phyloP scores from a whole-genome alignment of 2,329 filamentous ascomycete genomes.

The Fusarium sulawesiense region DNA sequence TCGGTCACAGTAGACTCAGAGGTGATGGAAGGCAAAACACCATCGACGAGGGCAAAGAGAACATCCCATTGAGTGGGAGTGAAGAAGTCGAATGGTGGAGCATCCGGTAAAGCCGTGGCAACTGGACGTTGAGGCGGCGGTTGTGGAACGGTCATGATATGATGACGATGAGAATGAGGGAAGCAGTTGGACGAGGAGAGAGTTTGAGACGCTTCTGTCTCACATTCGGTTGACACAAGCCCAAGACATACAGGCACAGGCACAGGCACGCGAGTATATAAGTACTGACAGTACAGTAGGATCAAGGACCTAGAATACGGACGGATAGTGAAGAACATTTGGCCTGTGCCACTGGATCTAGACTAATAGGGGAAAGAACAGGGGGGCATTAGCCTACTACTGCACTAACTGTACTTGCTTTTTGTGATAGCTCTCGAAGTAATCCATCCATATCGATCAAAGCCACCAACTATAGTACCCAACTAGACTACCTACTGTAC shows the following conservation, averaged over 20 bases:
- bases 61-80: conserved; percentile 64
- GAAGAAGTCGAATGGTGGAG: conserved; percentile 54
- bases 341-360: conserved; percentile 30
- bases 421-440: not conserved
- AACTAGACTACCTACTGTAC: not conserved
- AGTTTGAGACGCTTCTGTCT: conserved; percentile 29
- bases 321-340: conserved; percentile 1
- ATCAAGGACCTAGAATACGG: not conserved
- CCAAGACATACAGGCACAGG: conserved; percentile 30
- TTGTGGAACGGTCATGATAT: conserved; percentile 36
- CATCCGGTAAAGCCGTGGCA: conserved; percentile 43
- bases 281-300: not conserved
- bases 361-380: not conserved
- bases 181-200: conserved; percentile 21
- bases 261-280: conserved; percentile 1
- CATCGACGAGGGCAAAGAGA: conserved; percentile 66
- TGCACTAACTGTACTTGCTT: not conserved
- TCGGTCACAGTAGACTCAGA: conserved; percentile 55
- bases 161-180: conserved; percentile 14
- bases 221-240: conserved; percentile 34
- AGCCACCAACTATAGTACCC: not conserved
- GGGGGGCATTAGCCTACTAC: not conserved
- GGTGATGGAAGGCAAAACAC: conserved; percentile 69
- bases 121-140: conserved; percentile 29
- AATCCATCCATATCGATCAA: not conserved